Base-by-base conservation (phyloP, 805 yeast genomes). In the Zygotorulaspora sp. region DNA sequence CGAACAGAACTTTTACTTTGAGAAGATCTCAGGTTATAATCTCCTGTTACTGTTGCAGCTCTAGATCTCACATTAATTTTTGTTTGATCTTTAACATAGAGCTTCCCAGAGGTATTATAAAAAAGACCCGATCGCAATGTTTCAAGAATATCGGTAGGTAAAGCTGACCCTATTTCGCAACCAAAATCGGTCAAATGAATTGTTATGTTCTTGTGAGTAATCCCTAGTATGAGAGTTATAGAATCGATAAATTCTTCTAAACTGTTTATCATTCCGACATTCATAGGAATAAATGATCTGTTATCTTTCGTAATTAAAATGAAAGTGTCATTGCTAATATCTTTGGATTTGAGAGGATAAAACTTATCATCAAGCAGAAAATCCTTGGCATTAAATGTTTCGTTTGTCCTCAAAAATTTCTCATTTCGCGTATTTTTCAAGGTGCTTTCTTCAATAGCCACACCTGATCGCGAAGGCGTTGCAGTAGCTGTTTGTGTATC, bases 111-210 rank as follows among this genome's bases (percentile, higher is more conserved):
- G 11, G 58, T 44, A 22, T 59, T 55, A 6, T 53, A 44, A 39
- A 70, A 72, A 10, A 51, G 45, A 17, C 62, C 50, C 1, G 57
- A 52, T 8, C 73, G 48, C 1, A 75, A 48, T 1, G 47, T 44
- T 2, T 64, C 63, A 2, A 80, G 40, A 1, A 71, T 49, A 2
- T 67, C 66, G 30, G 77, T 80, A 15, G 78, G 72, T 13, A 83
- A 49, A 0, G 77, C 67, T 4, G 65, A 72, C 19, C 88, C 90
- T 19, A 72, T 70, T 11, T 69, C 68, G 33, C 78, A 66, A 14
- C 78, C 77, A 55, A 78, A 76, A 36, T 86, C 95, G 0, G 95
- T 82, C 44, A 86, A 58, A 46, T 80, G 82, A 28, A 77, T 66
- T 0, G 69, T 55, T 21, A 60, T 36, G 9, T 56, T 55, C 6